A percentile compares a stretch with the other conserved stretches of the same genome.
Evolutionary conservation across 2,329 filamentous ascomycete genomes (phyloP).

Genomic region (Gnomoniopsis sp.): DNA sequence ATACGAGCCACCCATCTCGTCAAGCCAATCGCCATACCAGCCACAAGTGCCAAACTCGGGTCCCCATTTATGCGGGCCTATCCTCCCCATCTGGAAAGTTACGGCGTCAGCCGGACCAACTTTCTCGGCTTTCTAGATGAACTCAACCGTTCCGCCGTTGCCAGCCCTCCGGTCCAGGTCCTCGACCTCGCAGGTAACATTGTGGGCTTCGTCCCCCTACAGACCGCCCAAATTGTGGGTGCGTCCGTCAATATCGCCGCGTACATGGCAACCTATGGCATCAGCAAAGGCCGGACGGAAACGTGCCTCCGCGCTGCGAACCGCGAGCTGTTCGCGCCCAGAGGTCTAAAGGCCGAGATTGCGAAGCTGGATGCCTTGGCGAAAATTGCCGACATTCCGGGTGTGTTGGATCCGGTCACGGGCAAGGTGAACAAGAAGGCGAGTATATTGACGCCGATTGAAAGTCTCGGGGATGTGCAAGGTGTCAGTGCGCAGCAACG

Average conservation of each 20-base stretch:
- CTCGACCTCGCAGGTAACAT: constrained; percentile 19
- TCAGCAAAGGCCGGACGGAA: constrained; percentile 21
- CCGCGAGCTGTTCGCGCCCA: constrained; percentile 14
- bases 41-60: constrained; percentile 17
- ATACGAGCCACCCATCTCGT: neutral
- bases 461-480: neutral
- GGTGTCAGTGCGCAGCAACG: constrained; percentile 17
- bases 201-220: constrained; percentile 19
- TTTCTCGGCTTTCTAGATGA: constrained; percentile 21
- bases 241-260: neutral
- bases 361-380: constrained; percentile 22
- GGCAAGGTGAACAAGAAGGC: constrained; percentile 16
- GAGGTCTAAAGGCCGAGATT: constrained; percentile 17
- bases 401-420: constrained; percentile 12
- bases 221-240: constrained; percentile 19
- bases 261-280: constrained; percentile 8
- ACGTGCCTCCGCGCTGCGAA: constrained; percentile 17
- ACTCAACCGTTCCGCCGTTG: constrained; percentile 20
- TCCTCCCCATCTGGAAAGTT: constrained; percentile 12
- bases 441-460: constrained; percentile 15
- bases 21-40: constrained; percentile 21
- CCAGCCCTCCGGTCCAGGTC: constrained; percentile 19
- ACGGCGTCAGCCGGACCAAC: constrained; percentile 13
- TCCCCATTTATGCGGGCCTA: constrained; percentile 22
- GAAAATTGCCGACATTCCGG: constrained; percentile 18